A percentile compares a stretch with the other conserved stretches of the same genome.
Evolutionary conservation across 495 filamentous ascomycete species (phyloP).

Genomic region (Lichina pygmaea): DNA sequence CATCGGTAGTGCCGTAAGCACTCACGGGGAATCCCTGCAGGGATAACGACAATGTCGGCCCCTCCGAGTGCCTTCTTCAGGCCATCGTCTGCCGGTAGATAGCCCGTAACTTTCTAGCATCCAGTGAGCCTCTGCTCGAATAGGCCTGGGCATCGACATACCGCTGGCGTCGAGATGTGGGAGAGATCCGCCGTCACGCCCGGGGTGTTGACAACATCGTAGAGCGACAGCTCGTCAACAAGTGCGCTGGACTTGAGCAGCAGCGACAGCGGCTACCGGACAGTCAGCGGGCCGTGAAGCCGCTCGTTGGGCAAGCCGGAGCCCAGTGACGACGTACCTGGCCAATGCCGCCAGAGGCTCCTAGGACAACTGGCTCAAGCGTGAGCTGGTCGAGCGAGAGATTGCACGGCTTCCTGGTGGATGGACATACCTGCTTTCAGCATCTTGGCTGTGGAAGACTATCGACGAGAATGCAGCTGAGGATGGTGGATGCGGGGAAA

Average conservation of each 20-base stretch:
- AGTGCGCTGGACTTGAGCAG: slow-evolving; percentile 70
- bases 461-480: background rate
- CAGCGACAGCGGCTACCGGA: slow-evolving; percentile 64
- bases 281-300: background rate
- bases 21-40: slow-evolving; percentile 90
- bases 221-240: slow-evolving; percentile 74
- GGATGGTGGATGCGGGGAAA: background rate
- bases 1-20: slow-evolving; percentile 4
- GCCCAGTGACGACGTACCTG: slow-evolving; percentile 32
- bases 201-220: slow-evolving; percentile 97
- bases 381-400: slow-evolving; percentile 9
- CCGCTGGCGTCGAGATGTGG: slow-evolving; percentile 83
- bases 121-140: slow-evolving; percentile 9
- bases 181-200: slow-evolving; percentile 89
- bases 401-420: background rate
- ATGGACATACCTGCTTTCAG: slow-evolving; percentile 54
- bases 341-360: slow-evolving; percentile 93
- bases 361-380: slow-evolving; percentile 48
- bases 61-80: slow-evolving; percentile 68
- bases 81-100: slow-evolving; percentile 72
- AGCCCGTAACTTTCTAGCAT: slow-evolving; percentile 63
- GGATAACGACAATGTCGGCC: slow-evolving; percentile 86
- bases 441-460: slow-evolving; percentile 26
- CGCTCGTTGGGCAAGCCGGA: background rate
- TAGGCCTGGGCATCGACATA: slow-evolving; percentile 20